A percentile compares a stretch with the other conserved stretches of the same genome.
Evolutionary conservation across 2,329 filamentous ascomycete genomes (phyloP).

Genomic region (Fusarium siculi): DNA sequence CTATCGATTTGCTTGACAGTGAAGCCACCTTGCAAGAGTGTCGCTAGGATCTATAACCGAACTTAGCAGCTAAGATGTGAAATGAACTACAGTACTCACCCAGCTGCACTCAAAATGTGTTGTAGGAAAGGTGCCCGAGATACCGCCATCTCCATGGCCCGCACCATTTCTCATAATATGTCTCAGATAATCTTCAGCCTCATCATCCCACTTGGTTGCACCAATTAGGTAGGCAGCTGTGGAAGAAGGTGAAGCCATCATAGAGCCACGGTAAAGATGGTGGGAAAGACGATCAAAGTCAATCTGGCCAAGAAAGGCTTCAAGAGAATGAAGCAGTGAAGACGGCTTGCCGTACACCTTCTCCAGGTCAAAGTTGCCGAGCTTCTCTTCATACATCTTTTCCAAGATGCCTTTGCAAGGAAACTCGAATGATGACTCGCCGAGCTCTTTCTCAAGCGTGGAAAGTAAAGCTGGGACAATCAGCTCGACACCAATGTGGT

Average conservation of each 20-base stretch:
- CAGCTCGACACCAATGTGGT: slow-evolving; percentile 6
- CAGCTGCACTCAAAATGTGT: slow-evolving; percentile 6
- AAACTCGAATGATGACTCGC: rapidly evolving
- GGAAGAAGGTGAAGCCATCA: background rate
- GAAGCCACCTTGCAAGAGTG: background rate
- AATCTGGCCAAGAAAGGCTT: background rate
- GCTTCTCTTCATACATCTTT: background rate
- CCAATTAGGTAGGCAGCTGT: background rate
- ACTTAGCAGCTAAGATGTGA: background rate
- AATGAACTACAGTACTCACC: background rate
- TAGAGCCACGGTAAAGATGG: background rate
- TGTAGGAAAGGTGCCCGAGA: background rate
- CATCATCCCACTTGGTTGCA: background rate
- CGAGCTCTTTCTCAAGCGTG: background rate
- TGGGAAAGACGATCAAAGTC: background rate
- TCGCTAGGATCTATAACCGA: background rate
- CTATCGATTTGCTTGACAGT: background rate
- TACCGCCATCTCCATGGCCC: background rate
- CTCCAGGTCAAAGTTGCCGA: background rate
- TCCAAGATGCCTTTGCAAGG: background rate
- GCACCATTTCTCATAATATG: background rate
- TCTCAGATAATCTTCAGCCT: background rate
- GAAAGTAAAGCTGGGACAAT: background rate
- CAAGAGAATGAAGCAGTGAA: background rate
- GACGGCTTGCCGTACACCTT: background rate